Base-by-base conservation (phyloP, 352 stramenopile genomes). In the Pythium graminicola region DNA sequence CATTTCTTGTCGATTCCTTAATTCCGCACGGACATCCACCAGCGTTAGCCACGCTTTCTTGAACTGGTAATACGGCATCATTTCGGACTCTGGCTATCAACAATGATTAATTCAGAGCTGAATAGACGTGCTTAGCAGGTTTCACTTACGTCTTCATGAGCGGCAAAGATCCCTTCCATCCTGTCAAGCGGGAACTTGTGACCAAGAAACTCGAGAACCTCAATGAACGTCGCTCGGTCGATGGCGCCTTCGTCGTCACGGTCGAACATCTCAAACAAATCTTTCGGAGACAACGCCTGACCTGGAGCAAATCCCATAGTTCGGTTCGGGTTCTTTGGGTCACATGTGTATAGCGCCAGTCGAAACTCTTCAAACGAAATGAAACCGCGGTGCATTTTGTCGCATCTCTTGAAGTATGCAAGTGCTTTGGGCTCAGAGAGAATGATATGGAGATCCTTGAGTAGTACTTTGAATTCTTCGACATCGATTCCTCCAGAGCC, bases 301-400 rank as follows among this genome's bases (percentile, higher is more conserved):
- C 77, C 77, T 0, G 81, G 76, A 0, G 76, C 67, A 43, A 92
- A 92, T 31, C 81, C 81, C 29, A 54, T 72, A 1, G 77, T 88
- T 6, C 77, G 75, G 11, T 61, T 73, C 6, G 79, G 81, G 44
- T 92, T 81, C 59, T 86, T 87, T 11, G 81, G 79, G 62, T 92
- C 81, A 54, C 76, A 90, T 35, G 79, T 80, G 65, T 81, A 92
- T 20, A 92, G 54, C 38, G 81, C 79, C 33, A 92, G 43, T 10
- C 79, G 69, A 44, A 90, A 90, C 54, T 92, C 81, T 6, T 89
- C 79, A 50, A 90, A 92, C 17, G 77, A 86, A 57, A 90, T 90
- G 53, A 59, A 62, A 8, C 77, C 79, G 27, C 66, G 72, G 13
- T 65, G 67, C 50, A 73, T 70, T 31, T 73, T 70, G 56, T 92